Conservation (phyloP, 768 basidiomycete species). For the Pholiota molesta region DNA sequence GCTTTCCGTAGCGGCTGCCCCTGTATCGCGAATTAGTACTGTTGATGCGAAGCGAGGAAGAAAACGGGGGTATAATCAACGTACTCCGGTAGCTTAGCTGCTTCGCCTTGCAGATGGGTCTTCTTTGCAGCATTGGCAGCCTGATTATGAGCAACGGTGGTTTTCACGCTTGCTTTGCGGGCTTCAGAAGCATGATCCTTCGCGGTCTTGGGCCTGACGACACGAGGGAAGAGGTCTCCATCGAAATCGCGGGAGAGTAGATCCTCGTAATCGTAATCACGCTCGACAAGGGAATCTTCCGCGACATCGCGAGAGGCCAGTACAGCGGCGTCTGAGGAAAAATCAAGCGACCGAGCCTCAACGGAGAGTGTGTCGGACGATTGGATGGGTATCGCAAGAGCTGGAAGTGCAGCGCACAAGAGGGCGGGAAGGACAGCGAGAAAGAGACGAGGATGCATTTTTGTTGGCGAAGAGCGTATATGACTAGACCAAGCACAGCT, state of each 20-base stretch:
- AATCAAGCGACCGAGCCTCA: neutral
- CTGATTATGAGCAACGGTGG: neutral
- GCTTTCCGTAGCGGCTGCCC: neutral
- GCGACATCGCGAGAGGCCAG: neutral
- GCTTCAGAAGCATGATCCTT: neutral
- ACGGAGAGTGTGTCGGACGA: neutral
- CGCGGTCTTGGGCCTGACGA: neutral
- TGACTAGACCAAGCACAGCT: constrained; percentile 1
- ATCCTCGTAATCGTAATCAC: neutral
- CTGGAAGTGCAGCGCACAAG: neutral
- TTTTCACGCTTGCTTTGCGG: neutral
- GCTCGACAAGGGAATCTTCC: neutral
- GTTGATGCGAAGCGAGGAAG: neutral
- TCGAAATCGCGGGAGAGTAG: neutral
- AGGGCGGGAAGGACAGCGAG: neutral
- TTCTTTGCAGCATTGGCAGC: neutral
- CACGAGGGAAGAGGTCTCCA: neutral
- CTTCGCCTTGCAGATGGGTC: neutral
- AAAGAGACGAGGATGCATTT: neutral
- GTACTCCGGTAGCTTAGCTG: neutral
- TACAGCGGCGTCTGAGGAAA: neutral
- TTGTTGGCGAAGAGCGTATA: neutral
- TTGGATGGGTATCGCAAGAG: neutral
- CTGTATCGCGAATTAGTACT: neutral
- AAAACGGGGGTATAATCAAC: neutral